A percentile compares a stretch with the other conserved stretches of the same genome.
Conservation (phyloP, 2,329 filamentous ascomycete genomes). For the Fusarium haematococcum region DNA sequence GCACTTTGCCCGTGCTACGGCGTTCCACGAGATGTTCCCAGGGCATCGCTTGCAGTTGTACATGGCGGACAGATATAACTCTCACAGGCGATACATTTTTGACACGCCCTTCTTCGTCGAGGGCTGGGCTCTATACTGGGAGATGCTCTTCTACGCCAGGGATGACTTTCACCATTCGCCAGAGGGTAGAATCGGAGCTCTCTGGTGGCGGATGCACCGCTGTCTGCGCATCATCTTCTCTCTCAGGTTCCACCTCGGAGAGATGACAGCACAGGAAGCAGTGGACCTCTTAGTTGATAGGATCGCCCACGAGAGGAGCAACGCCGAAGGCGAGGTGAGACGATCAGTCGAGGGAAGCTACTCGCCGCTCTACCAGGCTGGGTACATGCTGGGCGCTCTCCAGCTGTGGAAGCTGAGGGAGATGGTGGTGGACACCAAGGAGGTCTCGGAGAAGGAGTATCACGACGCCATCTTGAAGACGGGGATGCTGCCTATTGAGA, state of each 20-base stretch:
- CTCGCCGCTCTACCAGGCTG: conserved; percentile 30
- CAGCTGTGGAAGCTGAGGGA: conserved; percentile 32
- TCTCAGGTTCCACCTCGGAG: conserved; percentile 21
- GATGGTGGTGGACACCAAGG: conserved; percentile 19
- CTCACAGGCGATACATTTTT: conserved; percentile 26
- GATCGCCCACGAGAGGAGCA: conserved; percentile 28
- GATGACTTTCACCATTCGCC: conserved; percentile 30
- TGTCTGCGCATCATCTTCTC: conserved; percentile 27
- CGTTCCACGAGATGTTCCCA: conserved; percentile 34
- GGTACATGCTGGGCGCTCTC: conserved; percentile 27
- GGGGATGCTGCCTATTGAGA: conserved; percentile 27
- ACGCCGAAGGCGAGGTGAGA: conserved; percentile 26
- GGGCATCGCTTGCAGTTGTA: conserved; percentile 27
- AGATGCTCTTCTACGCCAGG: conserved; percentile 26
- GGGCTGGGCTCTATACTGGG: conserved; percentile 35
- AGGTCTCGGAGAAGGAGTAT: conserved; percentile 27
- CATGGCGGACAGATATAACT: conserved; percentile 32
- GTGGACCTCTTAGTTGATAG: conserved; percentile 17
- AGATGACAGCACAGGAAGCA: conserved; percentile 33
- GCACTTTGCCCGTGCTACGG: conserved; percentile 23
- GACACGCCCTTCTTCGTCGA: conserved; percentile 31
- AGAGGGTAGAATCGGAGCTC: conserved; percentile 26
- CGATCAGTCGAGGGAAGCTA: conserved; percentile 30
- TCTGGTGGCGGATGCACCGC: conserved; percentile 36
- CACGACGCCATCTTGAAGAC: conserved; percentile 31